Evolutionary conservation across 768 basidiomycete species (phyloP).

Genomic region (Rubroboletus pulcherrimus): DNA sequence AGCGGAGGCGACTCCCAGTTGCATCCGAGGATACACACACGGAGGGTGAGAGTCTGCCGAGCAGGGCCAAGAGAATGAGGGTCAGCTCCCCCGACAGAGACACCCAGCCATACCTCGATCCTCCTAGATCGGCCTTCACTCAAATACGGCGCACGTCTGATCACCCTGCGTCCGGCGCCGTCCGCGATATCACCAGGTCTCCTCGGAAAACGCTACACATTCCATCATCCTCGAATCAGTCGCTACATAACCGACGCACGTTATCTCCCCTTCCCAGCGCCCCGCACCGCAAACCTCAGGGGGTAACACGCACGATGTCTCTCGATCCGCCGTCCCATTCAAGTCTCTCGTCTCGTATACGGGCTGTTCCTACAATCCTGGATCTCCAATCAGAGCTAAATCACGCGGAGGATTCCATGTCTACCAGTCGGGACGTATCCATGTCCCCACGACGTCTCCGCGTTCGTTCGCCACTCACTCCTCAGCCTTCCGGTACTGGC

Average conservation of each 20-base stretch:
- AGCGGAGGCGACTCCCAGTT: constrained; percentile 47
- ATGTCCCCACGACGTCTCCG: constrained; percentile 47
- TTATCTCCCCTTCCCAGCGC: constrained; percentile 38
- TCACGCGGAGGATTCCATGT: constrained; percentile 14
- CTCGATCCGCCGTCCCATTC: constrained; percentile 55
- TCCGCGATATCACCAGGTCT: constrained; percentile 23
- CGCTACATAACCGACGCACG: constrained; percentile 38
- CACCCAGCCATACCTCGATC: constrained; percentile 49
- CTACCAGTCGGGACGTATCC: constrained; percentile 37
- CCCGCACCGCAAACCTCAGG: constrained; percentile 33
- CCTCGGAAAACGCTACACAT: constrained; percentile 32
- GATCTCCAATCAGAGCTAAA: constrained; percentile 25
- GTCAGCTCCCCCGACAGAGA: constrained; percentile 46
- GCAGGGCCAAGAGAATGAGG: constrained; percentile 50
- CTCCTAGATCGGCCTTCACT: constrained; percentile 44
- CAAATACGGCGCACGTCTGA: constrained; percentile 21
- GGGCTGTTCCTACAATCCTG: constrained; percentile 34
- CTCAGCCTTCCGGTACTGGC: constrained; percentile 48
- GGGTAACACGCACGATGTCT: constrained; percentile 60
- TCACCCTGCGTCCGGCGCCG: constrained; percentile 18
- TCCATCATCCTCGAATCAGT: constrained; percentile 29
- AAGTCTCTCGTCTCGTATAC: constrained; percentile 22
- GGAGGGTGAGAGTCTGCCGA: constrained; percentile 32
- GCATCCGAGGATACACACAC: constrained; percentile 22
- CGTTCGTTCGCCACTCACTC: constrained; percentile 67